Base-by-base conservation (phyloP, 208 protist species). In the Trypanosoma melophagium region DNA sequence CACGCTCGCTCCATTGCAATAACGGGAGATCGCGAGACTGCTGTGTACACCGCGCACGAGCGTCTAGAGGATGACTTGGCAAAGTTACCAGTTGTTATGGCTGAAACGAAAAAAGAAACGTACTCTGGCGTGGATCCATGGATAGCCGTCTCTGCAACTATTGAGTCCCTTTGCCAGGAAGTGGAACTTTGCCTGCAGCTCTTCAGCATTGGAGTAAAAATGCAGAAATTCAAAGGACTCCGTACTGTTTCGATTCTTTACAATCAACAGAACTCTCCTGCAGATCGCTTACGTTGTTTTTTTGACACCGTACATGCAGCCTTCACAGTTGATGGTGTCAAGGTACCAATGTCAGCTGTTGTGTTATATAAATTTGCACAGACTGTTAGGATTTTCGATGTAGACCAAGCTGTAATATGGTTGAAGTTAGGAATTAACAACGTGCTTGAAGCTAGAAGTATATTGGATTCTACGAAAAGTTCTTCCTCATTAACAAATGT, bases 171-270 rank as follows among this genome's bases (percentile, higher is more conserved):
- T 40, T 66, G 70, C 51, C 56, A 55, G 13, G 61, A 75, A 3
- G 62, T 74, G 22, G 68, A 66, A 14, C 53, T 81, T 24, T 90
- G 87, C 53, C 63, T 94, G 53, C 80, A 86, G n/a, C 70, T 94
- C 21, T 94, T 94, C 71, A 84, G 62, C 25, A 73, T 72, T 0
- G 28, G 25, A 17, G 71, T 78, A 7, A 71, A 24, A 9, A 17
- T 87, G 4, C 28, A 72, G 19, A 67, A 63, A 13, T 70, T 60
- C 22, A 83, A 77, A 66, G 87, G 83, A 0, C 58, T 90, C 62
- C 49, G 64, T 19, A 84, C 74, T 7, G 63, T 89, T 17, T 52
- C 73, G 5, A 51, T 53, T 59, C 83, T 94, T n/a, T 94, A 94
- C 63, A 59, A 70, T 8, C 24, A 57, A 57, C 58, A 64, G 9